phyloP scores from a whole-genome alignment of 208 protist genomes.

The Acanthamoeba castellanii region DNA sequence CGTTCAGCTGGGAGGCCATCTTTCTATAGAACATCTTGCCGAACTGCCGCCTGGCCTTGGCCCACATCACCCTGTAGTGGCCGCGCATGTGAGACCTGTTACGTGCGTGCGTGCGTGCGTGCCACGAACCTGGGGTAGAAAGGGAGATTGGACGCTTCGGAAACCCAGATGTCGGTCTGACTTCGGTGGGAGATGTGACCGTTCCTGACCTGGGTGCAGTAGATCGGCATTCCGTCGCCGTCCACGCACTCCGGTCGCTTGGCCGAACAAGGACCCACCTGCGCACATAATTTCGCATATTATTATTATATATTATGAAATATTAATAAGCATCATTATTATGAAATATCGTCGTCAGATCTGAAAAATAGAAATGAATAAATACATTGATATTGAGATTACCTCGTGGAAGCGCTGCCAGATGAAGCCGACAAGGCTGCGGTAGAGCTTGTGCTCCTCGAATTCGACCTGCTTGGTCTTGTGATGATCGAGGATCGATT shows the following conservation, averaged over 20 bases:
- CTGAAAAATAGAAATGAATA: too few relatives aligned
- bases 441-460: slow-evolving; percentile 19
- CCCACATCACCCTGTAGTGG: slow-evolving; percentile 25
- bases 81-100: background rate
- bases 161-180: slow-evolving; percentile 40
- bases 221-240: background rate
- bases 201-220: slow-evolving; percentile 5
- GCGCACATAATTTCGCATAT: background rate
- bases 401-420: slow-evolving; percentile 49
- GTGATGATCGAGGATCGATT: background rate
- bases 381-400: too few relatives aligned
- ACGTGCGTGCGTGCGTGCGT: background rate
- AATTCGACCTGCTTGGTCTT: slow-evolving; percentile 33
- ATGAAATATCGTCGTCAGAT: background rate
- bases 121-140: background rate
- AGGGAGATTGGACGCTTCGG: slow-evolving; percentile 20
- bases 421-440: slow-evolving; percentile 31
- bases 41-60: slow-evolving; percentile 2
- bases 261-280: slow-evolving; percentile 18
- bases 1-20: slow-evolving; percentile 39
- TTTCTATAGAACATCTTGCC: slow-evolving; percentile 21
- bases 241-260: slow-evolving; percentile 43
- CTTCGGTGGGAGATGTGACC: slow-evolving; percentile 29
- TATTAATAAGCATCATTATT: background rate
- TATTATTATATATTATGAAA: background rate